Conservation (phyloP, 176 grass and related monocot species). For the Carex scoparia region DNA sequence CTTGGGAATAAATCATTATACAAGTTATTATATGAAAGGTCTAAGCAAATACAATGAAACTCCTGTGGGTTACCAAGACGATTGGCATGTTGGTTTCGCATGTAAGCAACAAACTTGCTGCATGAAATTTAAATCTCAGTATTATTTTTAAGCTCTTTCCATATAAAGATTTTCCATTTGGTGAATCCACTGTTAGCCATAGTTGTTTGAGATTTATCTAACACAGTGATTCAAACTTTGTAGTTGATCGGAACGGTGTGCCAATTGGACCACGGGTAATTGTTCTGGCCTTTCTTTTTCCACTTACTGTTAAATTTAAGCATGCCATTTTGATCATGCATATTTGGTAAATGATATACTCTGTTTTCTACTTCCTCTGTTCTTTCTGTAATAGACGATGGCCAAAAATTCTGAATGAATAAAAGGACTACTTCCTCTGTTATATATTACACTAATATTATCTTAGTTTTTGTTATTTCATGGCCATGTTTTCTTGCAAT, state of each 20-base stretch:
- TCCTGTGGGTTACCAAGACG: constrained; percentile 40
- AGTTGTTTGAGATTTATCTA: background rate
- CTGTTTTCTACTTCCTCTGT: background rate
- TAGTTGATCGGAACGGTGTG: constrained; percentile 53
- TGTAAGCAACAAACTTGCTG: constrained; percentile 32
- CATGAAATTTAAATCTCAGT: background rate
- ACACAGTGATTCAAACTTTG: constrained; percentile 8
- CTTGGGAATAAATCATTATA: constrained; percentile 83
- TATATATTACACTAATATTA: background rate
- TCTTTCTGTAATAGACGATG: background rate
- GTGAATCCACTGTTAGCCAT: background rate
- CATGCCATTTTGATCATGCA: background rate
- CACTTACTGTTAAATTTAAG: background rate
- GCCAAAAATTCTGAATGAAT: background rate
- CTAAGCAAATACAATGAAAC: constrained; percentile 30
- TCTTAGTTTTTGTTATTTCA: background rate
- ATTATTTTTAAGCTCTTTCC: background rate
- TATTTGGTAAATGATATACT: background rate
- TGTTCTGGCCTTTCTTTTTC: background rate
- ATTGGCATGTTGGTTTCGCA: constrained; percentile 55
- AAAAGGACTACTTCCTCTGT: background rate
- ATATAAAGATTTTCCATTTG: background rate
- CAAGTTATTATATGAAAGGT: constrained; percentile 51
- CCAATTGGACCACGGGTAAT: constrained; percentile 63
- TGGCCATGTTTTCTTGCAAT: background rate